These are phyloP conservation scores for Herpetomonas tarakana DNA, from an alignment of 208 protist species.

Conservation along the genomic window DNA sequence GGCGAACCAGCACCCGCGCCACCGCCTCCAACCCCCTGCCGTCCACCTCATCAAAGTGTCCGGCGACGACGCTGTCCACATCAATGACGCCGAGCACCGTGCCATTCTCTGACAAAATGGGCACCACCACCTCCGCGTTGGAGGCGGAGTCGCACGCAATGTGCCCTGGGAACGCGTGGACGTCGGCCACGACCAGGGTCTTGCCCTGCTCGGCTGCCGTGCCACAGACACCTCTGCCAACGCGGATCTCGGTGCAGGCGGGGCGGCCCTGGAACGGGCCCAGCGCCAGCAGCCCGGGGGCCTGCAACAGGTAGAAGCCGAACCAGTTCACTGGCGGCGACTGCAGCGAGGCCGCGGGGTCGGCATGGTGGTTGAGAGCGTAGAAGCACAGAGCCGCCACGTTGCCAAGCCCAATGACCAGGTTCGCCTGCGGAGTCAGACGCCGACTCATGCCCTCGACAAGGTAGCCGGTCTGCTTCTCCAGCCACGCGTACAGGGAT, in stretches of 20 bases:
- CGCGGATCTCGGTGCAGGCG: constrained; percentile 84
- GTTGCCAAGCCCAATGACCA: constrained; percentile 74
- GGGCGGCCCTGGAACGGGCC: constrained; percentile 94
- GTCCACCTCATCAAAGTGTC: constrained; percentile 73
- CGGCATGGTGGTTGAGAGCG: constrained; percentile 55
- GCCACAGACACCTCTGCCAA: constrained; percentile 91
- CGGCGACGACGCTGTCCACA: constrained; percentile 63
- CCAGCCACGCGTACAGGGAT: constrained; percentile 65
- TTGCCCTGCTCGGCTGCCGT: constrained; percentile 42
- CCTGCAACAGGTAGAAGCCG: constrained; percentile 91
- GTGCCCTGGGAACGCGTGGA: constrained; percentile 92
- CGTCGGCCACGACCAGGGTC: constrained; percentile 71
- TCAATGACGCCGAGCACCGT: constrained; percentile 79
- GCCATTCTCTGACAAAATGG: constrained; percentile 55
- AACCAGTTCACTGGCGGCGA: constrained; percentile 86
- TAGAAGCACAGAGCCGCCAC: constrained; percentile 81
- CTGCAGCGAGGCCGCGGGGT: constrained; percentile 45
- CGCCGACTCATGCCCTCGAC: constrained; percentile 38
- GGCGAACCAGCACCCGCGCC: constrained; percentile 43
- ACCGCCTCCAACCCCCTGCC: constrained; percentile 48
- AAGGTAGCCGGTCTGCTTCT: constrained; percentile 34
- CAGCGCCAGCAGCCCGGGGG: constrained; percentile 68
- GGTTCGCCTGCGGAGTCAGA: constrained; percentile 55
- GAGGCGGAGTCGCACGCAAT: constrained; percentile 92
- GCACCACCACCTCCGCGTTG: constrained; percentile 91